These are phyloP conservation scores for Elsinoe ampelina DNA, from an alignment of 2,329 filamentous ascomycete genomes.

Conservation along the genomic window DNA sequence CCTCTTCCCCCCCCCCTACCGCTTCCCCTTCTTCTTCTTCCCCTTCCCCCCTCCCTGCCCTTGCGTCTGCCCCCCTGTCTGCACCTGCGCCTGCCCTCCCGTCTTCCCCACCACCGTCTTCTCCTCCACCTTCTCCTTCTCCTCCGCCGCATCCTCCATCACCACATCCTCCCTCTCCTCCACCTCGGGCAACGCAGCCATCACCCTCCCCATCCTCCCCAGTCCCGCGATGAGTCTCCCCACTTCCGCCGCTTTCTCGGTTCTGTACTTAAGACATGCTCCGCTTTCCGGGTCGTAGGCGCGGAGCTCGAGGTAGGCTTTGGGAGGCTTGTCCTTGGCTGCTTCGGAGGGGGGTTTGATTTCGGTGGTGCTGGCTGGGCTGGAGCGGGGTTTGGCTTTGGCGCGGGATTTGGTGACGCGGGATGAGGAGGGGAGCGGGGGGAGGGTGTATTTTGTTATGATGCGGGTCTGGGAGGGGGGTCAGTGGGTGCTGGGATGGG, in stretches of 20 bases:
- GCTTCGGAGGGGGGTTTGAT: constrained; percentile 13
- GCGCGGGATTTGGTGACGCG: constrained; percentile 20
- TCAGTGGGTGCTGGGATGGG: not conserved
- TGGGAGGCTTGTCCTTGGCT: constrained; percentile 40
- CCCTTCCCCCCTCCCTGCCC: constrained; percentile 26
- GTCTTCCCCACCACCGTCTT: constrained; percentile 19
- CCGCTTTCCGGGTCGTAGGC: constrained; percentile 79
- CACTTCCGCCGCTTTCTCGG: constrained; percentile 84
- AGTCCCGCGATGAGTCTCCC: constrained; percentile 68
- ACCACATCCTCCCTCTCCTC: constrained; percentile 21
- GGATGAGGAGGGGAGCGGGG: constrained; percentile 25
- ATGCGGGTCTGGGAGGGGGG: constrained; percentile 60
- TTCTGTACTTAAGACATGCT: constrained; percentile 80
- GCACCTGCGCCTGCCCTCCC: not conserved
- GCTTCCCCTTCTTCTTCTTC: constrained; percentile 44
- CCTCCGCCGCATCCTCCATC: constrained; percentile 8
- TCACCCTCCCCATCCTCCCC: constrained; percentile 61
- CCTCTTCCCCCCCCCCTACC: not conserved
- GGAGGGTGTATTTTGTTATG: constrained; percentile 82
- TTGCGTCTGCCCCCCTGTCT: not conserved
- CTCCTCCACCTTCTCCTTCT: constrained; percentile 25
- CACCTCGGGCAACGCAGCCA: constrained; percentile 41
- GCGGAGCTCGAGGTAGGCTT: constrained; percentile 71
- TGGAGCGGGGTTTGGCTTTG: constrained; percentile 21
- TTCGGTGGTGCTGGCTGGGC: constrained; percentile 23